A percentile compares a stretch with the other conserved stretches of the same genome.
These are phyloP conservation scores for Lactarius quietus DNA, from an alignment of 768 basidiomycete species.

Conservation along the genomic window DNA sequence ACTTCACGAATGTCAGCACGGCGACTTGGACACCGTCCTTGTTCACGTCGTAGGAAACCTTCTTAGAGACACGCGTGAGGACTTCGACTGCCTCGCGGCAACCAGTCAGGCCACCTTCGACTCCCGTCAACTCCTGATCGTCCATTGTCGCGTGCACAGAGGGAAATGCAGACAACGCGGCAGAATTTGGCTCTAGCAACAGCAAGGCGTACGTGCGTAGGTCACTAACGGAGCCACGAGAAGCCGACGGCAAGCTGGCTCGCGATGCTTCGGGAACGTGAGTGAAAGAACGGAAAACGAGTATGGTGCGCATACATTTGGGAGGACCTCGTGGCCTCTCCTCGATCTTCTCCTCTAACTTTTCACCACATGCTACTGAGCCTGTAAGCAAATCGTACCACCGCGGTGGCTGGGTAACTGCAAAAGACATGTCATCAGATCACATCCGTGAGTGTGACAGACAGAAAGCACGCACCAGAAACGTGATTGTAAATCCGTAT, in stretches of 20 bases:
- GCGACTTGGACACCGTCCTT: constrained; percentile 91
- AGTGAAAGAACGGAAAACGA: constrained; percentile 2
- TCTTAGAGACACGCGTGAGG: constrained; percentile 83
- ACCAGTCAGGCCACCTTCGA: constrained; percentile 51
- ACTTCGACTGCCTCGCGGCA: constrained; percentile 90
- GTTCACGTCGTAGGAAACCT: constrained; percentile 93
- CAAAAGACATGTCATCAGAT: neutral
- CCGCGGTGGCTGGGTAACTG: constrained; percentile 21
- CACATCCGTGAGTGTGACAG: neutral
- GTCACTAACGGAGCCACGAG: constrained; percentile 19
- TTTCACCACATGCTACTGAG: constrained; percentile 14
- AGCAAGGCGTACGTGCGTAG: constrained; percentile 20
- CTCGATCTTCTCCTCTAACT: constrained; percentile 21
- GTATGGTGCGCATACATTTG: constrained; percentile 12
- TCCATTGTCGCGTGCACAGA: constrained; percentile 1
- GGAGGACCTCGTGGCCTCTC: constrained; percentile 11
- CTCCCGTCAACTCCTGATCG: constrained; percentile 33
- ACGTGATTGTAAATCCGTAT: constrained; percentile 90
- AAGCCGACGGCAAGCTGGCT: neutral
- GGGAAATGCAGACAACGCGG: constrained; percentile 14
- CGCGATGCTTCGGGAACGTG: constrained; percentile 7
- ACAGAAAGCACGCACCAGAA: constrained; percentile 44
- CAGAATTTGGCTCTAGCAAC: constrained; percentile 20
- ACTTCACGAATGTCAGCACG: constrained; percentile 87
- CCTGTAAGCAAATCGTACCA: constrained; percentile 16